A percentile compares a stretch with the other conserved stretches of the same genome.
These are phyloP conservation scores for Entrophospora sp. DNA, from an alignment of 192 early-diverging fungal genomes.

Conservation along the genomic window DNA sequence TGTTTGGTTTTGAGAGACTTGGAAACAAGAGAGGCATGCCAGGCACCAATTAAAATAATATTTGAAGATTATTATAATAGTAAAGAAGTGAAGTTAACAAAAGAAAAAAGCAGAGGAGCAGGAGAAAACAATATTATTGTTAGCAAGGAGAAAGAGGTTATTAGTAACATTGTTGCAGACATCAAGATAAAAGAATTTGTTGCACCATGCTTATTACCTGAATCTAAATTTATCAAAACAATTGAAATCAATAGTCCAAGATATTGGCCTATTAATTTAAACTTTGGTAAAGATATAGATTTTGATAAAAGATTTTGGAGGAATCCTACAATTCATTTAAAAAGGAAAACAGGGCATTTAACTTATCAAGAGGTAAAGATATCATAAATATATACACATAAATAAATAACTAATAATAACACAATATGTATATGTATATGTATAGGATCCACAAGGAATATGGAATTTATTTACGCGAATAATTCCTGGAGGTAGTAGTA, in stretches of 20 bases:
- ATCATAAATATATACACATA: not conserved
- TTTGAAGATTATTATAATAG: slow-evolving; percentile 24
- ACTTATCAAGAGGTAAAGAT: slow-evolving; percentile 30
- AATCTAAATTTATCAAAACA: slow-evolving; percentile 35
- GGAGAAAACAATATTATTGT: too few species aligned
- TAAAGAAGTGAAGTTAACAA: not conserved
- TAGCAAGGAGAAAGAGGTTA: too few species aligned
- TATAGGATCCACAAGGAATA: slow-evolving; percentile 20
- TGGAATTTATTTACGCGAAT: slow-evolving; percentile 9
- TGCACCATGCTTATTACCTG: slow-evolving; percentile 56
- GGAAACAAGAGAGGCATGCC: slow-evolving; percentile 39
- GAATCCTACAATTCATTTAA: slow-evolving; percentile 32
- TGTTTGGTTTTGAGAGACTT: slow-evolving; percentile 65
- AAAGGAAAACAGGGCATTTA: slow-evolving; percentile 38
- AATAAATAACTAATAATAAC: too few species aligned
- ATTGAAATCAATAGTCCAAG: slow-evolving; percentile 47
- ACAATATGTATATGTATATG: too few species aligned
- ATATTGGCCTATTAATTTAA: slow-evolving; percentile 44
- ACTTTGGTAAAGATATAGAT: slow-evolving; percentile 28
- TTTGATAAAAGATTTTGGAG: slow-evolving; percentile 24
- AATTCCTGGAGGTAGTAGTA: not conserved
- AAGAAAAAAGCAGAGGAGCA: too few species aligned
- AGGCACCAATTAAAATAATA: slow-evolving; percentile 45
- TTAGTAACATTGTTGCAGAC: not conserved
- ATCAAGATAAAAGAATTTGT: slow-evolving; percentile 23